These are phyloP conservation scores for Tympanopsis confertula DNA, from an alignment of 2,329 filamentous ascomycete genomes.

Conservation along the genomic window DNA sequence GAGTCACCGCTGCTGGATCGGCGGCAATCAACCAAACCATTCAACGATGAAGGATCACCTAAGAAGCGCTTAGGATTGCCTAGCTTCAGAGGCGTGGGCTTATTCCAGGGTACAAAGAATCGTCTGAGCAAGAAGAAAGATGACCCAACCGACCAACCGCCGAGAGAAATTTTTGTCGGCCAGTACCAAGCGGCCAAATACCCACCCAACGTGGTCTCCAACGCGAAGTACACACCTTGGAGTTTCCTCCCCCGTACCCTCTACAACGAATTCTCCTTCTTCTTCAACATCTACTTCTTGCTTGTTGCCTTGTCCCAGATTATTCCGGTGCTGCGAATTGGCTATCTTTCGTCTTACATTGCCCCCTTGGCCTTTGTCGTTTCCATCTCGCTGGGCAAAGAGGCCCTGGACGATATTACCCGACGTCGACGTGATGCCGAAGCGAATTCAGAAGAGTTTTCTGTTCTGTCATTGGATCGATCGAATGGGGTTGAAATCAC, in stretches of 20 bases:
- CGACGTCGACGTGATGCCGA: constrained; percentile 78
- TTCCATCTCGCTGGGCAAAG: constrained; percentile 84
- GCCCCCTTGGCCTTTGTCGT: constrained; percentile 87
- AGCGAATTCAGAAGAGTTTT: constrained; percentile 85
- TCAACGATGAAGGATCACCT: neutral
- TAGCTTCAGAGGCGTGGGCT: constrained; percentile 23
- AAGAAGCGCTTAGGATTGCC: constrained; percentile 1
- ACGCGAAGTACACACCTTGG: constrained; percentile 93
- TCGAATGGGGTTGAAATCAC: constrained; percentile 56
- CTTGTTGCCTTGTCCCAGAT: constrained; percentile 89
- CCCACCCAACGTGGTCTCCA: constrained; percentile 83
- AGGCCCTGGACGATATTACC: constrained; percentile 86
- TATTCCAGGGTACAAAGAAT: constrained; percentile 34
- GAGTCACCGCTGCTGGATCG: neutral
- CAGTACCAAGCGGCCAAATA: constrained; percentile 63
- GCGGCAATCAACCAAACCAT: neutral
- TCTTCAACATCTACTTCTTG: constrained; percentile 98
- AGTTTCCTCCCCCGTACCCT: constrained; percentile 88
- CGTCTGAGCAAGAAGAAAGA: constrained; percentile 18
- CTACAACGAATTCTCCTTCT: constrained; percentile 99
- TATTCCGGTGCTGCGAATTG: constrained; percentile 79
- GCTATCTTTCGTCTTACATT: constrained; percentile 89
- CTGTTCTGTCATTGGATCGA: constrained; percentile 52
- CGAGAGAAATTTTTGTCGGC: constrained; percentile 67
- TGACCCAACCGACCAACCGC: constrained; percentile 55